Evolutionary conservation across 2,329 filamentous ascomycete genomes (phyloP).

Genomic region (Delphinella strobiligena): DNA sequence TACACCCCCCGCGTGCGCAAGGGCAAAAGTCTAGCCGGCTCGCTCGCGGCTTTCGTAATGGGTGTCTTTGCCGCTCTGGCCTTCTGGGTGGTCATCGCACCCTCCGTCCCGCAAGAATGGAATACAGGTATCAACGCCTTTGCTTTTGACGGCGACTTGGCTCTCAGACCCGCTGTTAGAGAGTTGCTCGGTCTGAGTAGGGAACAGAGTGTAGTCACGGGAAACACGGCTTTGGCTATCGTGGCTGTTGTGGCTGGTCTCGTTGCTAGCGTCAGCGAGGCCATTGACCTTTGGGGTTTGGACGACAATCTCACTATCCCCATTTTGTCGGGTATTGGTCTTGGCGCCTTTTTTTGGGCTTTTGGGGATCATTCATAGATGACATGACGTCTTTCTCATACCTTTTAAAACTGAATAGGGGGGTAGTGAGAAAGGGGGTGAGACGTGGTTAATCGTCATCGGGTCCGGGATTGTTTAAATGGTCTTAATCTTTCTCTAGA

Average conservation of each 20-base stretch:
- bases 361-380: constrained; percentile 47
- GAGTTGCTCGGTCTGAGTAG: constrained; percentile 49
- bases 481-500: too few species aligned
- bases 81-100: constrained; percentile 83
- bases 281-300: constrained; percentile 83
- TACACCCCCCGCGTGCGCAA: constrained; percentile 76
- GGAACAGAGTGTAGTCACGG: constrained; percentile 50
- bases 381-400: too few species aligned
- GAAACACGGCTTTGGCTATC: constrained; percentile 60
- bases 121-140: constrained; percentile 45
- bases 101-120: constrained; percentile 26
- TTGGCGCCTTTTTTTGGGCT: constrained; percentile 83
- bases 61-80: constrained; percentile 71
- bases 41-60: constrained; percentile 67
- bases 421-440: too few species aligned
- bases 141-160: constrained; percentile 68
- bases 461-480: too few species aligned
- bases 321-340: constrained; percentile 72
- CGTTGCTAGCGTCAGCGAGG: constrained; percentile 77
- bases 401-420: too few species aligned
- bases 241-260: constrained; percentile 85
- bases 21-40: constrained; percentile 87
- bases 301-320: constrained; percentile 98
- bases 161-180: constrained; percentile 48
- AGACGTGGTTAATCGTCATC: too few species aligned